Evolutionary conservation across 306 rosid genomes (phyloP), one percentile per base, ranked within the genome.

Genomic region (Prunus mongolica): DNA sequence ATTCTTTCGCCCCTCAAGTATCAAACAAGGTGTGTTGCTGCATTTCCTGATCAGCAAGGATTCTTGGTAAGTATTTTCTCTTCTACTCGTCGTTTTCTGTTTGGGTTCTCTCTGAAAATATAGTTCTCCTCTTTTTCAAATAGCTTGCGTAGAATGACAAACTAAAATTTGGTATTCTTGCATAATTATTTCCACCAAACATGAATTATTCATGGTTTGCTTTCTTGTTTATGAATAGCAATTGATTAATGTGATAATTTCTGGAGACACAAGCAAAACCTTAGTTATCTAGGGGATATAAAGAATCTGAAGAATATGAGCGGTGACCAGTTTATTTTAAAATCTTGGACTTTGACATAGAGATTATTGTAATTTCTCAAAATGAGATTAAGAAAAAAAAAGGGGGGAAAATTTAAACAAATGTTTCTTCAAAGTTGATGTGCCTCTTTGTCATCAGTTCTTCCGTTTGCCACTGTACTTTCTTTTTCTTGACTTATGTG

Each of bases 1-100:
- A 85, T 95, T 47, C 60, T 64, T 72, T 95, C 98, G 5, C 97
- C 98, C 63, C 79, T 95, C 76, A 95, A 95, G 86, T 92, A 87
- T 82, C 98, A 95, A 89, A 95, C 98, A 69, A 90, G 98, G 86
- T 92, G 93, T 78, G 96, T 95, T 71, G 89, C 97, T 74, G 96
- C 97, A 41, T 95, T 95, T 84, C 98, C 97, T 41, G 98, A 95
- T 77, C 95, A 92, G 82, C 96, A 95, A 84, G 98, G 98, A 5
- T 95, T 90, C 84, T 84, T 95, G 97, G 98, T 95, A 84, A 25
- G 77, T 58, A 56, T 13, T 57, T 55, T 38, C 44, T 38, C 44
- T 38, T 38, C 9, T 38, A 24, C 38, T 41, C 14, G 12, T 14
- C 24, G 51, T 55, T 54, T 34, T 22, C 16, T 38, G 13, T 72